These are phyloP conservation scores for Verticillium klebahnii DNA, from an alignment of 2,329 filamentous ascomycete genomes.

Conservation along the genomic window DNA sequence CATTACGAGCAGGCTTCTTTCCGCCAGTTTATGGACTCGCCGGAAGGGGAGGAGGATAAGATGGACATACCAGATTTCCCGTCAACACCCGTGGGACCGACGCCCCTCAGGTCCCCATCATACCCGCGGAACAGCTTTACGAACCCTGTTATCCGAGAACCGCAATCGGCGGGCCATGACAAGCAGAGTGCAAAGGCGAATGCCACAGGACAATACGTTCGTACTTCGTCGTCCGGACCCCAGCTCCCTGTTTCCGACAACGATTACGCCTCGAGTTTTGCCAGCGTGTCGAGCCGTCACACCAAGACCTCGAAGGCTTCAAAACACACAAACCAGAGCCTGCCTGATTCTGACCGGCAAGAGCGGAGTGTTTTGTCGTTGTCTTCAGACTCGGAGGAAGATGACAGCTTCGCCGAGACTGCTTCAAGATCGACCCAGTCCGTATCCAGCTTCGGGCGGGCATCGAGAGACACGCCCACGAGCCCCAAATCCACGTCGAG, in stretches of 20 bases:
- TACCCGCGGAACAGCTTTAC: constrained; percentile 6
- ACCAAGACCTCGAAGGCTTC: constrained; percentile 52
- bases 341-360: constrained; percentile 46
- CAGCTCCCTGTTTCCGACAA: not conserved
- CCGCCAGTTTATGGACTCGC: constrained; percentile 29
- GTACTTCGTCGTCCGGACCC: not conserved
- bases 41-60: not conserved
- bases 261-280: constrained; percentile 32
- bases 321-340: constrained; percentile 40
- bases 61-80: constrained; percentile 5
- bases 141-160: constrained; percentile 12
- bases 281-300: constrained; percentile 51
- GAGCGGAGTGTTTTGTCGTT: constrained; percentile 52
- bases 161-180: not conserved
- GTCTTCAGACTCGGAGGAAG: constrained; percentile 54
- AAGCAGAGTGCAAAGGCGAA: not conserved
- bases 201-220: constrained; percentile 9
- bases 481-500: constrained; percentile 9
- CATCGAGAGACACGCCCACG: constrained; percentile 4
- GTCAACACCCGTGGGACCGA: not conserved
- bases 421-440: constrained; percentile 22
- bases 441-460: constrained; percentile 18
- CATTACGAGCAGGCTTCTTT: constrained; percentile 56
- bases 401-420: constrained; percentile 23
- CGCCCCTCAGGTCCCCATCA: constrained; percentile 8